These are phyloP conservation scores for Mollisia scopiformis DNA, from an alignment of 2,329 filamentous ascomycete species.

Conservation along the genomic window DNA sequence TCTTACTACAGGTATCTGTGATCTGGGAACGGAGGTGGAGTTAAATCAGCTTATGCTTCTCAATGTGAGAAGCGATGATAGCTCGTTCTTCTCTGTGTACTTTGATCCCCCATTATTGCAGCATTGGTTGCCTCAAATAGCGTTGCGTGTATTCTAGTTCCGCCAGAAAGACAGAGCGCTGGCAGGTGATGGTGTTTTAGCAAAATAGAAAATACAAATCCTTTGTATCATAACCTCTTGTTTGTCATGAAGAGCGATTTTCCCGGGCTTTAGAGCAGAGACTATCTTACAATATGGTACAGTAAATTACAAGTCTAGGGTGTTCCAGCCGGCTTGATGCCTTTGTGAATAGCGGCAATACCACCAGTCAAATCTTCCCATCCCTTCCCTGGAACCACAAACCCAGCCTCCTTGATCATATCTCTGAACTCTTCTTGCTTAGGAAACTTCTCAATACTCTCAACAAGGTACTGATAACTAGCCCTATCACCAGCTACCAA, in stretches of 20 bases:
- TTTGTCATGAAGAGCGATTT: neutral
- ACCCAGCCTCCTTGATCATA: slow-evolving; percentile 85
- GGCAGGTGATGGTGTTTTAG: slow-evolving; percentile 27
- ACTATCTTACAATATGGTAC: slow-evolving; percentile 15
- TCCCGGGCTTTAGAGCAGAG: neutral
- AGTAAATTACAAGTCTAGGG: slow-evolving; percentile 11
- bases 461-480: slow-evolving; percentile 97
- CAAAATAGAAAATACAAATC: slow-evolving; percentile 37
- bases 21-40: slow-evolving; percentile 36
- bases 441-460: slow-evolving; percentile 95
- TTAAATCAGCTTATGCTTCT: slow-evolving; percentile 39
- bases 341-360: slow-evolving; percentile 95
- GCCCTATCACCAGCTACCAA: slow-evolving; percentile 91
- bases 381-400: slow-evolving; percentile 77
- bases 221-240: slow-evolving; percentile 24
- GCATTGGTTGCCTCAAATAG: slow-evolving; percentile 35
- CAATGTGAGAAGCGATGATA: slow-evolving; percentile 35
- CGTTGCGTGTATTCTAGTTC: slow-evolving; percentile 41
- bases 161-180: slow-evolving; percentile 32
- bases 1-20: slow-evolving; percentile 31
- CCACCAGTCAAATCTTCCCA: slow-evolving; percentile 92
- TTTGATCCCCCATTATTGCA: slow-evolving; percentile 35
- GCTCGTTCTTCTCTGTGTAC: slow-evolving; percentile 39
- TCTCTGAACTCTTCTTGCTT: slow-evolving; percentile 80
- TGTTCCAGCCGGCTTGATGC: slow-evolving; percentile 71